Percentiles rank a stretch among this genome's conserved stretches.
These are phyloP conservation scores for Aspergillus funiculosus DNA, from an alignment of 495 filamentous ascomycete species.

Conservation along the genomic window DNA sequence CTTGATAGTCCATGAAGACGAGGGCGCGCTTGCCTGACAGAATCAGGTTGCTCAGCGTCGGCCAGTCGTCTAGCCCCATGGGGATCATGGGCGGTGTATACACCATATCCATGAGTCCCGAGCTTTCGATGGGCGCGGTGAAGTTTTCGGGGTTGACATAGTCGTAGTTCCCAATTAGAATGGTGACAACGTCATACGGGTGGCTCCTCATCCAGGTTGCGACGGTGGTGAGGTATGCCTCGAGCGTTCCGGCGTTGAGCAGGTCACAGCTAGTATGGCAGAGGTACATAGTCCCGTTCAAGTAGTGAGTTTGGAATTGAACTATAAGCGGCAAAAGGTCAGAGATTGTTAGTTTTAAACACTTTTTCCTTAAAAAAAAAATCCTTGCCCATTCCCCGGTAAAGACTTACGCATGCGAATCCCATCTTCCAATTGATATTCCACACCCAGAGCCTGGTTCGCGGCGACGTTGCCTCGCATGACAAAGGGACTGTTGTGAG, in stretches of 20 bases:
- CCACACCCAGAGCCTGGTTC: conserved; percentile 69
- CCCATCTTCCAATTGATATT: conserved; percentile 76
- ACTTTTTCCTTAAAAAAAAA: neutral
- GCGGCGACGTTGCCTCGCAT: conserved; percentile 60
- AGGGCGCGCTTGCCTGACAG: conserved; percentile 55
- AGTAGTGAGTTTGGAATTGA: conserved; percentile 76
- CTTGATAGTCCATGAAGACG: conserved; percentile 76
- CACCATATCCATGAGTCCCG: conserved; percentile 62
- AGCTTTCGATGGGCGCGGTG: conserved; percentile 53
- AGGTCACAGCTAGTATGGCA: conserved; percentile 77
- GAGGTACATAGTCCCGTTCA: conserved; percentile 54
- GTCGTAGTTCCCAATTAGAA: conserved; percentile 82
- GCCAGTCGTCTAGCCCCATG: conserved; percentile 75
- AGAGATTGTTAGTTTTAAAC: conserved; percentile 3
- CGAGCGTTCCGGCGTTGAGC: conserved; percentile 70
- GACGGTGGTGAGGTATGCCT: conserved; percentile 65
- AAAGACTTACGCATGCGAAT: conserved; percentile 64
- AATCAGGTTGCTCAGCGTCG: conserved; percentile 75
- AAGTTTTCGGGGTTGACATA: conserved; percentile 56
- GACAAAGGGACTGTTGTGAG: conserved; percentile 85
- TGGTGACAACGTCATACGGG: conserved; percentile 87
- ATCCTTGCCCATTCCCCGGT: neutral
- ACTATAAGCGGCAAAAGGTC: conserved; percentile 36
- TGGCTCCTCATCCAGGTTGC: conserved; percentile 66
- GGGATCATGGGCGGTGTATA: conserved; percentile 65